Evolutionary conservation across 352 stramenopile genomes (phyloP), one percentile per base, ranked within the genome.

Genomic region (Albugo candida): DNA sequence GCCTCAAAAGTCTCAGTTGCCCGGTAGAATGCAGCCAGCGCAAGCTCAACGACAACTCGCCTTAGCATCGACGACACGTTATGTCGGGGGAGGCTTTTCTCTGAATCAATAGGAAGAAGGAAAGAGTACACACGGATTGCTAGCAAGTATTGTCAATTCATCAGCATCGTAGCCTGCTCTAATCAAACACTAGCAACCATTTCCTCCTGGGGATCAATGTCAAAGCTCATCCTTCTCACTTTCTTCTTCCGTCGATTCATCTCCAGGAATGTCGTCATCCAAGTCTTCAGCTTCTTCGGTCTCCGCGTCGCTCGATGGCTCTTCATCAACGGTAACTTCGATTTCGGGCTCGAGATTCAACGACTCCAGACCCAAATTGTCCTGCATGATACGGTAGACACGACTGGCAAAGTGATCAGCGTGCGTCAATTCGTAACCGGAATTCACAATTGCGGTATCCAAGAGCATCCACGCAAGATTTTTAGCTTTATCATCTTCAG

Each of bases 381-480:
- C 68, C 72, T 96, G 94, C 64, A 99, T 83, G 38, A 97, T 70
- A 43, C 83, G 73, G 53, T 95, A 91, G 61, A 98, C 89, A 41
- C 95, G 83, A 43, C 73, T 60, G 14, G 87, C 86, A 56, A 97
- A 98, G 47, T 84, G 78, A 46, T 94, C 86, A 19, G 78, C 67
- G 49, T 98, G 88, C 35, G 87, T 74, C 59, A 98, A 91, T 49
- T 88, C 80, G 54, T 97, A 99, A 52, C 96, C 96, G 41, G 92
- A 97, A 60, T 94, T 96, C 60, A 98, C 76, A 38, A 98, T 73
- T 4, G 94, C 93, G 20, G 94, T 97, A 58, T 99, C 96, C 61
- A 97, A 97, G 3, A 99, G 69, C 17, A 98, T 73, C 84, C 89
- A 96, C 11, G 94, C 93, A 35, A 97, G 60, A 60, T 99, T 93